Base-by-base conservation (phyloP, 768 basidiomycete genomes). In the Suillus decipiens region DNA sequence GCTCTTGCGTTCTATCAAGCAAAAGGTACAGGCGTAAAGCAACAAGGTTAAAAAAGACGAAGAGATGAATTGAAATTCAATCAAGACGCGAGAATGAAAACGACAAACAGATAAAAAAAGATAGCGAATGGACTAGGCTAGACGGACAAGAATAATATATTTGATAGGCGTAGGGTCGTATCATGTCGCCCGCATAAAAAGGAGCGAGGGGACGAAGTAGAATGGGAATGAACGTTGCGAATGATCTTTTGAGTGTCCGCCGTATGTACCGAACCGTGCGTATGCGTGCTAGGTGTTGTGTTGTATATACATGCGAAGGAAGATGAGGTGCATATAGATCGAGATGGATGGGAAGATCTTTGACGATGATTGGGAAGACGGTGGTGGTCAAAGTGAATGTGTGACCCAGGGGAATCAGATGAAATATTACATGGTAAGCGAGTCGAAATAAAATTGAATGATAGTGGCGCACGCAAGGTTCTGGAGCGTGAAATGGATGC, bases 291-390 rank as follows among this genome's bases (percentile, higher is more conserved):
- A 42, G 56, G 56, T 12, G 56, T 57, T 57, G 56, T 57, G 39
- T 19, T 57, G 56, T 57, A 57, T 57, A 57, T 57, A 57, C 56
- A 57, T 57, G 56, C 56, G 56, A 57, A 39, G 39, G 56, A 57
- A 57, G 39, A 57, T 57, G 56, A 28, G 5, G 56, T 57, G 28
- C 17, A 41, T 57, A 57, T 42, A 17, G 28, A 57, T 57, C 41
- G 56, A 57, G 41, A 57, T 57, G 39, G 37, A 57, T 41, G 56
- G 39, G 56, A 57, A 57, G 56, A 57, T 57, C 55, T 37, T 56
- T 56, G n/a, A 39, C 6, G 10, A 19, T 57, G 24, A 37, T 37
- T 41, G 37, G 24, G 56, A 22, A n/a, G 55, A 15, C 55, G 19
- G 2, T 9, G 39, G 24, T 36, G 43, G 41, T 41, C 24, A 24